Percentiles rank a stretch among this genome's conserved stretches.
phyloP scores from a whole-genome alignment of 805 yeast species.

The Kodamaea jinghongensis region DNA sequence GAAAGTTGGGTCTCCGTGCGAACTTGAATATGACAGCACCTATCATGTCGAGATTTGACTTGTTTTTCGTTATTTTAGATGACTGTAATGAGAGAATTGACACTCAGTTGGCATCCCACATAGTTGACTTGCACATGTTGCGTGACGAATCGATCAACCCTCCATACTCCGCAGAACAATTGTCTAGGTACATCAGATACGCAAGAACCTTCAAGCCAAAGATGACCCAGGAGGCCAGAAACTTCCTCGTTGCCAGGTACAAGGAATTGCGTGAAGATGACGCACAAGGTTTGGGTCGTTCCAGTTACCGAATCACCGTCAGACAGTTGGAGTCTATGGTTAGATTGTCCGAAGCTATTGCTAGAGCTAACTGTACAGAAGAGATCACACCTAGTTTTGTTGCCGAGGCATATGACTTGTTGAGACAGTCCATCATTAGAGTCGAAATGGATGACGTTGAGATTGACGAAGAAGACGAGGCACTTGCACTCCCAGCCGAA shows the following conservation, averaged over 20 bases:
- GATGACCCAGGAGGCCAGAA: slow-evolving; percentile 79
- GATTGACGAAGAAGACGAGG: slow-evolving; percentile 52
- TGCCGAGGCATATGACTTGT: slow-evolving; percentile 86
- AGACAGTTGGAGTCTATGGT: slow-evolving; percentile 95
- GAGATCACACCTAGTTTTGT: slow-evolving; percentile 82
- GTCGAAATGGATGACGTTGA: slow-evolving; percentile 94
- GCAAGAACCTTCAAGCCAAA: slow-evolving; percentile 92
- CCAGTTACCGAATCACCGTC: slow-evolving; percentile 92
- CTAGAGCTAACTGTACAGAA: slow-evolving; percentile 92
- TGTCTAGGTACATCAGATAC: slow-evolving; percentile 82
- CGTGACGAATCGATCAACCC: slow-evolving; percentile 88
- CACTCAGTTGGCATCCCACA: slow-evolving; percentile 86
- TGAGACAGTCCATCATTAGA: slow-evolving; percentile 87
- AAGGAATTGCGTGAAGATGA: slow-evolving; percentile 86
- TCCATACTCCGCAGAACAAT: slow-evolving; percentile 84
- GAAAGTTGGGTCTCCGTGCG: slow-evolving; percentile 77
- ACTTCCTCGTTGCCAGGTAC: slow-evolving; percentile 70
- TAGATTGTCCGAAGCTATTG: slow-evolving; percentile 92
- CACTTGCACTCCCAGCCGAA: slow-evolving; percentile 12
- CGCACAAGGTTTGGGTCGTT: slow-evolving; percentile 81
- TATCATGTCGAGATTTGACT: slow-evolving; percentile 95
- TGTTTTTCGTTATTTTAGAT: slow-evolving; percentile 91
- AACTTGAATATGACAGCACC: slow-evolving; percentile 97
- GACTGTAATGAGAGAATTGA: slow-evolving; percentile 92
- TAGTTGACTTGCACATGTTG: slow-evolving; percentile 87